Evolutionary conservation across 2,329 filamentous ascomycete genomes (phyloP).

Genomic region (Fusarium chuoi): DNA sequence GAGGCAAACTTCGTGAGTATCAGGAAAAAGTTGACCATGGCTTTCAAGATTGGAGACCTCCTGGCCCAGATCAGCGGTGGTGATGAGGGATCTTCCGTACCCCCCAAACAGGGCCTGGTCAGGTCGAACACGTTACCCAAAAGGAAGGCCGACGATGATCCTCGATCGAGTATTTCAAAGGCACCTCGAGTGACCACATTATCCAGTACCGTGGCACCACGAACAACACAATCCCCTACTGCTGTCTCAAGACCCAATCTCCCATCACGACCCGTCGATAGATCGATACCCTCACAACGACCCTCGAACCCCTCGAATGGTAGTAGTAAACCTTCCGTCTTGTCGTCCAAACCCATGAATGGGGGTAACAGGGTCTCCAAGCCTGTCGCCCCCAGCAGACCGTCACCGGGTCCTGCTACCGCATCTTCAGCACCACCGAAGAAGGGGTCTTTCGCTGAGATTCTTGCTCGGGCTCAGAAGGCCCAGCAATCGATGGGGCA

Average conservation of each 20-base stretch:
- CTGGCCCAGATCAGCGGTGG: conserved; percentile 69
- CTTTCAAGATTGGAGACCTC: conserved; percentile 49
- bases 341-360: conserved; percentile 44
- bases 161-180: conserved; percentile 55
- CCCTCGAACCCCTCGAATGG: conserved; percentile 33
- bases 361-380: conserved; percentile 41
- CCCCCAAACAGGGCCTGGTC: conserved; percentile 45
- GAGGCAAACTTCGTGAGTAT: neutral
- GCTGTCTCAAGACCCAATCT: conserved; percentile 32
- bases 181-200: conserved; percentile 49
- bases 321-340: conserved; percentile 23
- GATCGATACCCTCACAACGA: conserved; percentile 38
- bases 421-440: conserved; percentile 66
- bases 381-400: conserved; percentile 35
- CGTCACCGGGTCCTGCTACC: conserved; percentile 46
- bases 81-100: conserved; percentile 54
- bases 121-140: conserved; percentile 54
- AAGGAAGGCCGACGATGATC: conserved; percentile 67
- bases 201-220: conserved; percentile 39
- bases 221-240: conserved; percentile 30
- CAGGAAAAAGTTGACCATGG: conserved; percentile 37
- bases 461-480: conserved; percentile 76
- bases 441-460: conserved; percentile 79
- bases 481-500: conserved; percentile 70
- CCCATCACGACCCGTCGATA: conserved; percentile 42